Percentiles rank a stretch among this genome's conserved stretches.
Conservation (phyloP, 2,329 filamentous ascomycete genomes). For the Claviceps sp. region DNA sequence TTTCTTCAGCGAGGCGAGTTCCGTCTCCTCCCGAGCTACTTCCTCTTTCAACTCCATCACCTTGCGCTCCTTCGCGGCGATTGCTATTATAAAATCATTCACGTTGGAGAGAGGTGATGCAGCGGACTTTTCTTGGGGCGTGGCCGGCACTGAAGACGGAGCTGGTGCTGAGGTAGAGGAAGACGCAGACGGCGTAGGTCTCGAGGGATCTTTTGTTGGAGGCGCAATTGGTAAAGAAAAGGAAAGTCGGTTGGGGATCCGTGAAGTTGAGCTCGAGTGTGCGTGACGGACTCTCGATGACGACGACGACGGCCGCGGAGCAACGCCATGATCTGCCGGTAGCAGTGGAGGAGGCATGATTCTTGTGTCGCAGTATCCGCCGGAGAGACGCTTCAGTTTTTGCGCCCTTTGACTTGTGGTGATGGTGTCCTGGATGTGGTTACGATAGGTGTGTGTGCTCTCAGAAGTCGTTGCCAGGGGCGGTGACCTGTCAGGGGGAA, state of each 20-base stretch:
- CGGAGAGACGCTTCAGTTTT: not conserved
- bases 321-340: constrained; percentile 22
- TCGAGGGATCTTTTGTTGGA: constrained; percentile 36
- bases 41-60: constrained; percentile 89
- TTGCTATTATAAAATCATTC: constrained; percentile 67
- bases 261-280: constrained; percentile 39
- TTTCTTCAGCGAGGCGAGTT: constrained; percentile 64
- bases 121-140: constrained; percentile 32
- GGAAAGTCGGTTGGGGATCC: constrained; percentile 44
- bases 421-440: not conserved
- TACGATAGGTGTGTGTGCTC: not conserved
- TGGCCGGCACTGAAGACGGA: constrained; percentile 32
- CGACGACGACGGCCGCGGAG: constrained; percentile 22
- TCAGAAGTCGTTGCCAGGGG: constrained; percentile 3
- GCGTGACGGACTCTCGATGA: constrained; percentile 29
- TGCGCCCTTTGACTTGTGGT: not conserved
- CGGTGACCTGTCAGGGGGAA: constrained; percentile 8
- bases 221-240: constrained; percentile 48
- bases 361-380: constrained; percentile 5
- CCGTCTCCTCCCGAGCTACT: constrained; percentile 65
- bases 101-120: constrained; percentile 37
- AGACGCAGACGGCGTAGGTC: constrained; percentile 34
- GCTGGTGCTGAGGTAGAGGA: constrained; percentile 16
- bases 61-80: constrained; percentile 81
- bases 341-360: constrained; percentile 24